Evolutionary conservation across 306 rosid genomes (phyloP).

Genomic region (Spatholobus suberectus): DNA sequence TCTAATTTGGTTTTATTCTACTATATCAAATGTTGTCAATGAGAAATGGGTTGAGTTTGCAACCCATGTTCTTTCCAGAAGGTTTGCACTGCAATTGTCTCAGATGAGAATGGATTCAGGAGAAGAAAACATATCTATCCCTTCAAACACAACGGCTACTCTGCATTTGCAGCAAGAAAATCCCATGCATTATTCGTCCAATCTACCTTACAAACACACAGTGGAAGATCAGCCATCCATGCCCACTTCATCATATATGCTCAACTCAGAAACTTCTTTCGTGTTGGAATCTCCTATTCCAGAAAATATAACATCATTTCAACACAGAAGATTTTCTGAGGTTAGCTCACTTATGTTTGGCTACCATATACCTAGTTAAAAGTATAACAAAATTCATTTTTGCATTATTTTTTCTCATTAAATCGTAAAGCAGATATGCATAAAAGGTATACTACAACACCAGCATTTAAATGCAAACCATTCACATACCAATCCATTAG

Average conservation of each 20-base stretch:
- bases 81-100: conserved; percentile 58
- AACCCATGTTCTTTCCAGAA: conserved; percentile 72
- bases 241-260: conserved; percentile 53
- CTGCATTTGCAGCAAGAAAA: conserved; percentile 59
- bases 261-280: conserved; percentile 54
- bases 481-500: conserved; percentile 50
- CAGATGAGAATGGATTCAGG: conserved; percentile 57
- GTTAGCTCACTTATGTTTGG: conserved; percentile 44
- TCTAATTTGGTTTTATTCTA: neutral
- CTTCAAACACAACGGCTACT: conserved; percentile 49
- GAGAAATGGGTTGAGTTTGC: conserved; percentile 85
- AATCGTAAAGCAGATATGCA: conserved; percentile 47
- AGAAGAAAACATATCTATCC: conserved; percentile 62
- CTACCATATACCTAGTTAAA: neutral
- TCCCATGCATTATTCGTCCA: conserved; percentile 51
- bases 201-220: conserved; percentile 51
- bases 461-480: conserved; percentile 47
- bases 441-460: conserved; percentile 52
- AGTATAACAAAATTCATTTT: neutral
- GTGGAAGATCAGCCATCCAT: conserved; percentile 49
- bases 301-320: conserved; percentile 54
- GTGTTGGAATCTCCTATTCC: conserved; percentile 56
- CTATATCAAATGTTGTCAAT: conserved; percentile 80
- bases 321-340: conserved; percentile 51
- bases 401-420: neutral